Evolutionary conservation across 129 eudicot genomes (phyloP).

Genomic region (Smallanthus sonchifolius): DNA sequence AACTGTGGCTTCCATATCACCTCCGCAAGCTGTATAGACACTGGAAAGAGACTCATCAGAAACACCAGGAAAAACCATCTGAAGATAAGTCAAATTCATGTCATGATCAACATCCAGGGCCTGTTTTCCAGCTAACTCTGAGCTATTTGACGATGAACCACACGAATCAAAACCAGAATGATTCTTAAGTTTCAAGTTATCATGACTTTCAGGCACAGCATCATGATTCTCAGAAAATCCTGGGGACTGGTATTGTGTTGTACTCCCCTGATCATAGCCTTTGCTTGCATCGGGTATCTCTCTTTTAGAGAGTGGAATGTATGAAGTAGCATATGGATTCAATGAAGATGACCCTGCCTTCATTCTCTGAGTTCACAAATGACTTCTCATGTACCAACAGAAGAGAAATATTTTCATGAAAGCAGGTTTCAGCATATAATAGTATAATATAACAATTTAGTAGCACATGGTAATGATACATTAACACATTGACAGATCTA

Average conservation of each 20-base stretch:
- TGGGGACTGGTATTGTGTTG: conserved; percentile 32
- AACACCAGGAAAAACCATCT: conserved; percentile 68
- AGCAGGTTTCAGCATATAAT: background rate
- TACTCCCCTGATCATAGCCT: conserved; percentile 35
- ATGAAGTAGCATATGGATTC: conserved; percentile 80
- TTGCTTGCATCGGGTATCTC: conserved; percentile 40
- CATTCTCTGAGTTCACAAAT: conserved; percentile 54
- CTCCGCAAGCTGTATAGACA: conserved; percentile 60
- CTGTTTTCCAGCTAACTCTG: conserved; percentile 43
- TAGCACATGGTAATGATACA: background rate
- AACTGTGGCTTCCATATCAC: conserved; percentile 77
- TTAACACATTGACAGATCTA: background rate
- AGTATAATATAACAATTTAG: background rate
- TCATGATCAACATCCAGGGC: conserved; percentile 51
- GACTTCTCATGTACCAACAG: conserved; percentile 21
- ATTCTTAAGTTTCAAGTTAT: conserved; percentile 41
- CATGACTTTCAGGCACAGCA: conserved; percentile 29
- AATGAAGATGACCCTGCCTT: conserved; percentile 61
- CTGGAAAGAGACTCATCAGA: conserved; percentile 73
- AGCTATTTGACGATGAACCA: conserved; percentile 48
- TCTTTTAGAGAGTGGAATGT: conserved; percentile 69
- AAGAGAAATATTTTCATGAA: background rate
- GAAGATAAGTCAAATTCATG: conserved; percentile 85
- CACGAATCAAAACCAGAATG: conserved; percentile 31
- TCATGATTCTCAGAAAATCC: conserved; percentile 23